Conservation (phyloP, 805 yeast genomes). For the Cyberlindnera suaveolens region DNA sequence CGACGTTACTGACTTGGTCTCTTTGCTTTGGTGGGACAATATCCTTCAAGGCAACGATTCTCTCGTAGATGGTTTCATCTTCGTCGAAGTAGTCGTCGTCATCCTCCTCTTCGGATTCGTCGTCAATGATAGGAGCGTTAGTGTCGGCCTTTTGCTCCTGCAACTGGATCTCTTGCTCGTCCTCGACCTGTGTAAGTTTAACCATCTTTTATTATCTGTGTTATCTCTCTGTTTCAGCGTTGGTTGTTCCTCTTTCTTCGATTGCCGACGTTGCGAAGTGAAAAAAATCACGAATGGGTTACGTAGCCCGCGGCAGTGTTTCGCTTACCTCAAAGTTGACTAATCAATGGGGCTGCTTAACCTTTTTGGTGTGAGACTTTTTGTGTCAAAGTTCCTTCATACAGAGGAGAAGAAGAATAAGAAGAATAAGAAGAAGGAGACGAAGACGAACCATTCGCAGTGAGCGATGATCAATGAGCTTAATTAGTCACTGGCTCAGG, state of each 20-base stretch:
- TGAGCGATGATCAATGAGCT: no score
- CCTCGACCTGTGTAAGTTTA: slow-evolving; percentile 67
- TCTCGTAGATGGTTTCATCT: slow-evolving; percentile 79
- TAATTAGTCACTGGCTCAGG: neutral
- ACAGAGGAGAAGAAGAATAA: no score
- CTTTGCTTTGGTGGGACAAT: slow-evolving; percentile 87
- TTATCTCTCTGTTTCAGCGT: neutral
- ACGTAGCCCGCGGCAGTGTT: no score
- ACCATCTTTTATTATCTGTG: slow-evolving; percentile 44
- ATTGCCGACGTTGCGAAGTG: neutral
- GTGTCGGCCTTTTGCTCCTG: slow-evolving; percentile 24
- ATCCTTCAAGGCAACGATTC: slow-evolving; percentile 88
- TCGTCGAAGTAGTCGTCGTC: slow-evolving; percentile 62
- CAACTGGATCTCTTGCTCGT: slow-evolving; percentile 33
- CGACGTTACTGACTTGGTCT: slow-evolving; percentile 32
- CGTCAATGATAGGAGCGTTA: slow-evolving; percentile 32
- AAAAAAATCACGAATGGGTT: no score
- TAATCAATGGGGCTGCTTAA: no score
- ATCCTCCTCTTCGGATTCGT: slow-evolving; percentile 44
- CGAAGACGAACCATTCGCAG: no score
- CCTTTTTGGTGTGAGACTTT: neutral
- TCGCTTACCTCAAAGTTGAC: no score
- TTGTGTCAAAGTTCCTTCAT: neutral
- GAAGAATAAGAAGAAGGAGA: neutral
- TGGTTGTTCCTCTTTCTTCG: neutral